Evolutionary conservation across 2,329 filamentous ascomycete genomes (phyloP), one percentile per base, ranked within the genome.

Genomic region (Verticillium isaacii): DNA sequence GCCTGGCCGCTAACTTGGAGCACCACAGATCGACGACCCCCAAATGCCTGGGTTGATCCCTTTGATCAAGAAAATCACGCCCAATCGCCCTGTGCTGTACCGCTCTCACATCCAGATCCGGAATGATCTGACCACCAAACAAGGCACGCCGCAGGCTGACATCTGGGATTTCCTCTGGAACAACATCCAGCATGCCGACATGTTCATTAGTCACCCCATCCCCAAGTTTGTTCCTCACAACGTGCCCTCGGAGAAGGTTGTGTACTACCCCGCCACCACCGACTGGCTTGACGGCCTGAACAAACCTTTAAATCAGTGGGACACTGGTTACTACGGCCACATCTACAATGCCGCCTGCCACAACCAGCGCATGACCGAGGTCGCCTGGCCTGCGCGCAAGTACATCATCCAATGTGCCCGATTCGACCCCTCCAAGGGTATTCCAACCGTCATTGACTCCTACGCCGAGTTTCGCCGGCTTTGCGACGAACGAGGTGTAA

Each of bases 221-320:
- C 85, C 85, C 52, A 80, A 82, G 29, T 95, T 94, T 67, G 89
- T 95, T 11, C 91, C 91, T 2, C 75, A 80, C 34, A 87, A 80
- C 61, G 89, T 95, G 5, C 85, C 87, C 1, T 75, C 74, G 1
- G 79, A 88, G 60, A 89, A 85, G 66, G 87, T 94, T 0, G 87
- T 85, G 1, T 93, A 93, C 71, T 79, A 94, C 71, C 91, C 91
- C 3, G 91, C 91, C 12, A 90, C 90, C 0, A 94, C 91, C 0
- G 91, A 95, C 73, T 95, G 91, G 86, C 80, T 93, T 3, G 91
- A 95, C 71, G 91, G 91, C 9, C 74, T 94, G 66, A 95, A 93
- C 78, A 95, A 95, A 74, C 75, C 79, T 29, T 81, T 94, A 73
- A 84, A 84, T 63, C 79, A 83, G 58, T 92, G 88, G 85, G 89